Percentiles rank a stretch among this genome's conserved stretches.
Evolutionary conservation across 2,329 filamentous ascomycete species (phyloP).

Genomic region (Diaporthe ilicicola): DNA sequence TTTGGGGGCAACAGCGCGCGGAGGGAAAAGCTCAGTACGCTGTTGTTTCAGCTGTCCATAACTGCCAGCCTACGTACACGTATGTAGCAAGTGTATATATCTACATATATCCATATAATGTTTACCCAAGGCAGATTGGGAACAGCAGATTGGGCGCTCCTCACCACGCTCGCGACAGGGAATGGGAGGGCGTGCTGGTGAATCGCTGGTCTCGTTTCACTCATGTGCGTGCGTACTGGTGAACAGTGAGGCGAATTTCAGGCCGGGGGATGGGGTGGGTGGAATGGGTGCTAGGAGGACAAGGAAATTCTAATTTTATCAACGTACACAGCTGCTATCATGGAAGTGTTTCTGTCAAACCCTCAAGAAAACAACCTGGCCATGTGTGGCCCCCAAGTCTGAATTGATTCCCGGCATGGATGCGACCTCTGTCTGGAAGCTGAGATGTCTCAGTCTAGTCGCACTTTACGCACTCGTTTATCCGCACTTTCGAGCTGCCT

Average conservation of each 20-base stretch:
- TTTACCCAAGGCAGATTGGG: conserved; percentile 21
- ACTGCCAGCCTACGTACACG: conserved; percentile 28
- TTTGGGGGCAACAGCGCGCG: neutral
- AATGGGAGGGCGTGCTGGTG: neutral
- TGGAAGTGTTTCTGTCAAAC: neutral
- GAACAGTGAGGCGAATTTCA: neutral
- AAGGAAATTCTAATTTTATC: neutral
- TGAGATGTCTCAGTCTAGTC: no score
- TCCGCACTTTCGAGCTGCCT: no score
- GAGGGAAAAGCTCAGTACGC: neutral
- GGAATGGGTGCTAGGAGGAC: neutral
- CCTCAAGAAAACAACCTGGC: no score
- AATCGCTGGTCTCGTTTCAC: neutral
- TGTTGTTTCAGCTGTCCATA: conserved; percentile 13
- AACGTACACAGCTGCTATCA: neutral
- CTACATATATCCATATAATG: conserved; percentile 28
- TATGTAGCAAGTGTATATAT: conserved; percentile 30
- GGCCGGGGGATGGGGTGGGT: neutral
- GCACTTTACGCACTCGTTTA: no score
- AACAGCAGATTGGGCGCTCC: neutral
- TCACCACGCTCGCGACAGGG: neutral
- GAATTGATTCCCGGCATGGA: no score
- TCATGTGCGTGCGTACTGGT: neutral
- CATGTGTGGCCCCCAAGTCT: no score
- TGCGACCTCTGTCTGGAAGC: no score